A percentile compares a stretch with the other conserved stretches of the same genome.
Conservation (phyloP, 1,284 basidiomycete genomes). For the Leccinum subrobustum region DNA sequence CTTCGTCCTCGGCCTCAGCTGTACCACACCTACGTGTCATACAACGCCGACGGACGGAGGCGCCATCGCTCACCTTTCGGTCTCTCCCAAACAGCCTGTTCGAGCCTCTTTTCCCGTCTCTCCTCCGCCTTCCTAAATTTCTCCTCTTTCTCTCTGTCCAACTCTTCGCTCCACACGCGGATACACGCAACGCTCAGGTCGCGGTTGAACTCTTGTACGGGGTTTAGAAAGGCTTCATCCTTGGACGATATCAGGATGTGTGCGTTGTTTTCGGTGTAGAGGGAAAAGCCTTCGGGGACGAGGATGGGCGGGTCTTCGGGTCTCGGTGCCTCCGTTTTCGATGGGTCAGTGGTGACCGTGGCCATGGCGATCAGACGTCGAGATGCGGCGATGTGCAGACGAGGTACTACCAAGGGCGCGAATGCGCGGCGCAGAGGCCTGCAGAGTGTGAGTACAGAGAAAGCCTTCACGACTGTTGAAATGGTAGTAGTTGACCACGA, state of each 20-base stretch:
- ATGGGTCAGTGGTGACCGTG: neutral
- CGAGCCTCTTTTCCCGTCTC: slow-evolving; percentile 33
- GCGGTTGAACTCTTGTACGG: slow-evolving; percentile 98
- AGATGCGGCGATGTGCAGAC: neutral
- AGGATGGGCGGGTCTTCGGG: slow-evolving; percentile 29
- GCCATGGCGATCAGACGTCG: slow-evolving; percentile 13
- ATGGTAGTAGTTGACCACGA: neutral
- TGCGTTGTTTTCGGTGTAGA: slow-evolving; percentile 85
- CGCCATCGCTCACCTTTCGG: slow-evolving; percentile 26
- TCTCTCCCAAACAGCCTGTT: slow-evolving; percentile 26
- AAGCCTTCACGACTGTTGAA: slow-evolving; percentile 19
- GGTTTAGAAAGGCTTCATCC: slow-evolving; percentile 92
- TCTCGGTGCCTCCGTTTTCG: slow-evolving; percentile 2
- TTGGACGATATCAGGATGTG: slow-evolving; percentile 76
- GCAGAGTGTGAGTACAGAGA: slow-evolving; percentile 12
- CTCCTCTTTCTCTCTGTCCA: slow-evolving; percentile 65
- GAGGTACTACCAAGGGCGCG: neutral
- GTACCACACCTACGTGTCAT: neutral
- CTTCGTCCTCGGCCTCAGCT: slow-evolving; percentile 6
- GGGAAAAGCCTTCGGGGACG: slow-evolving; percentile 73
- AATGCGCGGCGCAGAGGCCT: slow-evolving; percentile 32
- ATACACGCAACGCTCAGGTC: slow-evolving; percentile 93
- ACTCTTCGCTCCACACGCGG: slow-evolving; percentile 76
- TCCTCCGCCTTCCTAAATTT: slow-evolving; percentile 53
- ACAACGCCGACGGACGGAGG: neutral